Conservation (phyloP, 169 alveolate genomes). For the Plasmodium coatneyi region DNA sequence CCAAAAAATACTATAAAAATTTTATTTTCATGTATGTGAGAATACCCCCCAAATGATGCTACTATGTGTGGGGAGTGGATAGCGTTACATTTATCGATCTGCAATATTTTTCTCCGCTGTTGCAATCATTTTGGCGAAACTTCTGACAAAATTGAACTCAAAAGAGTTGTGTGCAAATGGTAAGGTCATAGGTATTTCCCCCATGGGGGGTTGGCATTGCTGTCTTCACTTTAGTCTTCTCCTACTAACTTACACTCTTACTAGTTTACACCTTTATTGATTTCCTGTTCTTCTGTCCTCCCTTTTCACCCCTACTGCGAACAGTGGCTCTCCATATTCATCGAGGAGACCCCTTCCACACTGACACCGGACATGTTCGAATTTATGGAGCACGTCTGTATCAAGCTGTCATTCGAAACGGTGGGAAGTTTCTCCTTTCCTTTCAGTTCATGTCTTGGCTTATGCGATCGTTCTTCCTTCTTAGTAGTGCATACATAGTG, state of each 20-base stretch:
- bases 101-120: background rate
- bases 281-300: background rate
- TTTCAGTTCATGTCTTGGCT: constrained; percentile 13
- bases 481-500: constrained; percentile 17
- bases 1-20: background rate
- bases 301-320: background rate
- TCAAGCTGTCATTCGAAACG: constrained; percentile 22
- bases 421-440: constrained; percentile 22
- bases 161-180: background rate
- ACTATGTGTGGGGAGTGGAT: background rate
- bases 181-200: background rate
- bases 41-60: background rate
- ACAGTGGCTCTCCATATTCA: constrained; percentile 52
- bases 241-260: background rate
- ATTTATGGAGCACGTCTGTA: constrained; percentile 47
- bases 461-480: constrained; percentile 4
- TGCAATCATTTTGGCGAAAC: background rate
- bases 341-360: constrained; percentile 43
- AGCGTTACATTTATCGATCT: background rate
- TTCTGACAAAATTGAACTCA: background rate
- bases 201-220: background rate
- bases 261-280: background rate
- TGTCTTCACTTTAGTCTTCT: background rate
- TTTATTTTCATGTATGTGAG: background rate
- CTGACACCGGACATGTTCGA: constrained; percentile 50